Percentiles rank a stretch among this genome's conserved stretches.
Evolutionary conservation across 2,329 filamentous ascomycete species (phyloP).

Genomic region (Aspergillus nomiae): DNA sequence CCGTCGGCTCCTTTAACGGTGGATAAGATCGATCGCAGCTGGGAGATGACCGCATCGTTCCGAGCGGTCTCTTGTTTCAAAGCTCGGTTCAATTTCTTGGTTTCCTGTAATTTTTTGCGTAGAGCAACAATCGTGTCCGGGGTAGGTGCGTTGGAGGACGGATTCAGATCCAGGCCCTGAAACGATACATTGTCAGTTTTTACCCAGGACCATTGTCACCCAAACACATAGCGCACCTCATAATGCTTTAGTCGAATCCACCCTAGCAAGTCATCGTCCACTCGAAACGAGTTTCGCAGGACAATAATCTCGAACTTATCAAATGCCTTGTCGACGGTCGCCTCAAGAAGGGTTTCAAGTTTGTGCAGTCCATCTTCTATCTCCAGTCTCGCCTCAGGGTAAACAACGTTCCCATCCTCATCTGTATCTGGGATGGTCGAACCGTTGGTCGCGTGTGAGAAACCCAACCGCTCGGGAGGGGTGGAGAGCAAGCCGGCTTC

Average conservation of each 20-base stretch:
- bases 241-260: slow-evolving; percentile 88
- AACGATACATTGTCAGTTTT: neutral
- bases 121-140: slow-evolving; percentile 71
- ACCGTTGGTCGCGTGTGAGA: slow-evolving; percentile 56
- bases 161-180: slow-evolving; percentile 42
- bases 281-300: slow-evolving; percentile 78
- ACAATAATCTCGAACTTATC: slow-evolving; percentile 89
- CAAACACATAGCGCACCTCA: slow-evolving; percentile 54
- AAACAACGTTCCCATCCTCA: slow-evolving; percentile 47
- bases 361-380: slow-evolving; percentile 87
- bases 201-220: neutral
- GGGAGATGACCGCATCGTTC: slow-evolving; percentile 70
- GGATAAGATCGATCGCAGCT: slow-evolving; percentile 63
- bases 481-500: slow-evolving; percentile 78
- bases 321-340: slow-evolving; percentile 80
- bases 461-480: slow-evolving; percentile 78
- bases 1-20: slow-evolving; percentile 20
- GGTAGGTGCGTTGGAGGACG: slow-evolving; percentile 52
- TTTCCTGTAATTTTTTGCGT: slow-evolving; percentile 73
- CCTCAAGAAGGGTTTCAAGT: slow-evolving; percentile 78
- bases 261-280: slow-evolving; percentile 69
- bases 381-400: slow-evolving; percentile 63
- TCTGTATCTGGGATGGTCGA: slow-evolving; percentile 51
- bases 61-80: slow-evolving; percentile 69
- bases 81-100: slow-evolving; percentile 70